A percentile compares a stretch with the other conserved stretches of the same genome.
Evolutionary conservation across 495 filamentous ascomycete genomes (phyloP).

Genomic region (Lepraria neglecta): DNA sequence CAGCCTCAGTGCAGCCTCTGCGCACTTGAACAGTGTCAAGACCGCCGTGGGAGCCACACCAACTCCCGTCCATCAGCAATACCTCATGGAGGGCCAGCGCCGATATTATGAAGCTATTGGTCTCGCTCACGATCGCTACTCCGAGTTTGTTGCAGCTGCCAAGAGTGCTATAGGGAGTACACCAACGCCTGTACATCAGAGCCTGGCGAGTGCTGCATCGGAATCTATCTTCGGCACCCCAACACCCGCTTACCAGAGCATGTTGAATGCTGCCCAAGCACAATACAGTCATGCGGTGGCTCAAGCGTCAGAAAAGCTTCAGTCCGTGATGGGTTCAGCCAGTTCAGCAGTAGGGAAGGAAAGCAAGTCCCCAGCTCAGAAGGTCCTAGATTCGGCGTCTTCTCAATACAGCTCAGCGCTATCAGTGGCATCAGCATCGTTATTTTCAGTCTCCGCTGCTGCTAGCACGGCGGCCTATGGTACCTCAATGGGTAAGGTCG

Average conservation of each 20-base stretch:
- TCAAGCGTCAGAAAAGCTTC: slow-evolving; percentile 45
- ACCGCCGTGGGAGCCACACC: slow-evolving; percentile 52
- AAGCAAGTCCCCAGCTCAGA: slow-evolving; percentile 37
- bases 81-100: slow-evolving; percentile 55
- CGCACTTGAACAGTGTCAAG: slow-evolving; percentile 56
- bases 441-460: slow-evolving; percentile 51
- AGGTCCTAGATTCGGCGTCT: slow-evolving; percentile 43
- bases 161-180: slow-evolving; percentile 50
- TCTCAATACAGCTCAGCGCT: slow-evolving; percentile 44
- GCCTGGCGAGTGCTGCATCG: slow-evolving; percentile 30
- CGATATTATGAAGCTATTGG: slow-evolving; percentile 75
- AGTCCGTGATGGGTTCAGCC: slow-evolving; percentile 42
- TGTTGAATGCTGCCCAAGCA: slow-evolving; percentile 42
- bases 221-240: slow-evolving; percentile 31
- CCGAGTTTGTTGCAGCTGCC: slow-evolving; percentile 63
- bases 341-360: slow-evolving; percentile 41
- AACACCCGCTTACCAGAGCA: slow-evolving; percentile 34
- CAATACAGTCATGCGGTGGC: slow-evolving; percentile 44
- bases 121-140: slow-evolving; percentile 68
- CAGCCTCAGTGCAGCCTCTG: slow-evolving; percentile 57
- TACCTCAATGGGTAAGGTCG: slow-evolving; percentile 39
- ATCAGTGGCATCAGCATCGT: slow-evolving; percentile 42
- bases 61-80: slow-evolving; percentile 48
- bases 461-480: slow-evolving; percentile 41
- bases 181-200: slow-evolving; percentile 41